These are phyloP conservation scores for Exophiala oligosperma DNA, from an alignment of 2,329 filamentous ascomycete genomes.

Conservation along the genomic window DNA sequence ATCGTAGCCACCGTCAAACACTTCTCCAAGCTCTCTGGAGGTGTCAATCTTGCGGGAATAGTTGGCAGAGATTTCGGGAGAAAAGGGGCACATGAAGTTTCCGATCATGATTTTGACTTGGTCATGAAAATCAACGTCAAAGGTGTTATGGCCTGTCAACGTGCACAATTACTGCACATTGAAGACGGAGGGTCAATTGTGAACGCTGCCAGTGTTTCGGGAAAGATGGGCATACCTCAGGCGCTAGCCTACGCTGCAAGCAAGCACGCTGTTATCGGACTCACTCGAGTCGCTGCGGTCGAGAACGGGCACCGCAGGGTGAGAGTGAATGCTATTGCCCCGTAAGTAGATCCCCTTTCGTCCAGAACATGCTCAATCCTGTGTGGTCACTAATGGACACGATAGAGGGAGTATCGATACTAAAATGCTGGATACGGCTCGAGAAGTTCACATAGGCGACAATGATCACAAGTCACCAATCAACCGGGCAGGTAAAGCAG, in stretches of 20 bases:
- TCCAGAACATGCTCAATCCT: neutral
- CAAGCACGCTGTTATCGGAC: conserved; percentile 46
- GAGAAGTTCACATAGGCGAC: neutral
- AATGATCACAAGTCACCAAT: conserved; percentile 5
- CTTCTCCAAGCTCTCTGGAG: conserved; percentile 31
- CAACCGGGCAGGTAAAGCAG: conserved; percentile 8
- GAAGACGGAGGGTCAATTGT: conserved; percentile 39
- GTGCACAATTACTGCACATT: conserved; percentile 44
- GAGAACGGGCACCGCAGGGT: conserved; percentile 35
- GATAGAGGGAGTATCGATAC: conserved; percentile 17
- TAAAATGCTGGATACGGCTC: conserved; percentile 10
- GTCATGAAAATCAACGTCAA: conserved; percentile 42
- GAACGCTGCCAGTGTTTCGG: conserved; percentile 44
- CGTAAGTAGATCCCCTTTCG: conserved; percentile 5
- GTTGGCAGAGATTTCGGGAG: conserved; percentile 9
- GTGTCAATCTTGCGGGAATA: conserved; percentile 11
- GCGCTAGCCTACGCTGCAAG: conserved; percentile 43
- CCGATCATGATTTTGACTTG: conserved; percentile 38
- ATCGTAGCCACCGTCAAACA: conserved; percentile 36
- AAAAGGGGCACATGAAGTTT: conserved; percentile 1
- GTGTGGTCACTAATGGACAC: neutral
- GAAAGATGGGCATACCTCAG: conserved; percentile 35
- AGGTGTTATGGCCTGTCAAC: conserved; percentile 42
- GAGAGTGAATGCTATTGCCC: conserved; percentile 35
- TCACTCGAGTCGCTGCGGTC: conserved; percentile 41